Evolutionary conservation across 2,329 filamentous ascomycete species (phyloP).

Genomic region (Trichophaea hybrida): DNA sequence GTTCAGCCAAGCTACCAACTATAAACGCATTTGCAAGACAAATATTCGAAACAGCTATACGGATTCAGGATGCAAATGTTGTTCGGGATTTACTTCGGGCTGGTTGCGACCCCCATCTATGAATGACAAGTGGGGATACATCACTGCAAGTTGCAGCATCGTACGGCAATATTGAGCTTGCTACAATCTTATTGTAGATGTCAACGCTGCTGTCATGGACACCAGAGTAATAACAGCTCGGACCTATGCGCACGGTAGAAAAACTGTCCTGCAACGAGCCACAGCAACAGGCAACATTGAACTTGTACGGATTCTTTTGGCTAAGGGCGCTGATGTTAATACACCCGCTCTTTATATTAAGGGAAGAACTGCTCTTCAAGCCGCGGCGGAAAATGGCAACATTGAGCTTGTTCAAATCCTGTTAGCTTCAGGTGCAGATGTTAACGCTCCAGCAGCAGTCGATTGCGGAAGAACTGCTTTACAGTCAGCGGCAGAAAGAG

Average conservation of each 20-base stretch:
- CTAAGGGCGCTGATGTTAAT: neutral
- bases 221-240: too few relatives aligned
- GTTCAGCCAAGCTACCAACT: neutral
- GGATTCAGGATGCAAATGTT: neutral
- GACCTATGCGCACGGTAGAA: too few relatives aligned
- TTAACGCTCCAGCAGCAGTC: slow-evolving; percentile 2
- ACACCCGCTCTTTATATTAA: neutral
- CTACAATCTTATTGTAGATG: neutral
- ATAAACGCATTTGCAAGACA: neutral
- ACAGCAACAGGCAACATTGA: neutral
- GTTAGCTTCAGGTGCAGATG: slow-evolving; percentile 3
- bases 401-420: slow-evolving; percentile 2
- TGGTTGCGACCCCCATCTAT: neutral
- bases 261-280: neutral
- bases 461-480: slow-evolving; percentile 2
- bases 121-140: neutral
- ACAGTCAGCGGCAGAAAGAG: neutral
- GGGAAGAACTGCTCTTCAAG: slow-evolving; percentile 1
- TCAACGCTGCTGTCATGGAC: neutral
- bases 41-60: neutral
- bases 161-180: neutral
- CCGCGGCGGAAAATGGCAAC: neutral
- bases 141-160: neutral
- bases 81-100: neutral
- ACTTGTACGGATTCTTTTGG: neutral